A percentile compares a stretch with the other conserved stretches of the same genome.
These are phyloP conservation scores for Eleusine indica DNA, from an alignment of 176 grass and related monocot genomes.

Conservation along the genomic window DNA sequence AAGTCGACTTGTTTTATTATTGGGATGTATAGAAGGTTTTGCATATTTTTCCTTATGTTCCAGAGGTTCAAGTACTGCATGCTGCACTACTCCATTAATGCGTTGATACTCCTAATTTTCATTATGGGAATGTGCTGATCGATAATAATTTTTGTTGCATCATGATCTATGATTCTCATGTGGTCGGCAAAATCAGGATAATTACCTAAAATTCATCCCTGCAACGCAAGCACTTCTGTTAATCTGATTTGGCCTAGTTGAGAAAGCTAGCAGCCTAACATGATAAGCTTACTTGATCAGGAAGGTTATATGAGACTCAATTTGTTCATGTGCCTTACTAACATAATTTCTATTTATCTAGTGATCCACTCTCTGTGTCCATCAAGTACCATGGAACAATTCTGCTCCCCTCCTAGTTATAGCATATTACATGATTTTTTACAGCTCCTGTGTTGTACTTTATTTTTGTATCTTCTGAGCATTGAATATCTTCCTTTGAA, in stretches of 20 bases:
- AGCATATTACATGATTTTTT: neutral
- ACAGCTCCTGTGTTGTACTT: neutral
- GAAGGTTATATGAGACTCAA: neutral
- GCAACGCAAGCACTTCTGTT: neutral
- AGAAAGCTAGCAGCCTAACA: conserved; percentile 1
- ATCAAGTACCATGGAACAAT: neutral
- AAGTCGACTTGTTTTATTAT: conserved; percentile 15
- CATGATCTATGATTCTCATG: neutral
- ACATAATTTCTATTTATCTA: neutral
- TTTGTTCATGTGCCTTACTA: neutral
- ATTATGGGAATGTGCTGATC: neutral
- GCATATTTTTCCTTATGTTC: neutral
- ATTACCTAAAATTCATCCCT: neutral
- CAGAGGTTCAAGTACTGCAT: neutral
- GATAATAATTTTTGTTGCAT: conserved; percentile 8
- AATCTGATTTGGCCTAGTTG: neutral
- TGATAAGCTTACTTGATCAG: neutral
- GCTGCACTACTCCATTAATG: conserved; percentile 25
- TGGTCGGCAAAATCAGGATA: neutral
- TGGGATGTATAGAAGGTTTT: neutral
- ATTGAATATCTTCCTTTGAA: neutral
- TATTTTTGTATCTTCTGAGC: neutral
- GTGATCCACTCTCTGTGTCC: neutral
- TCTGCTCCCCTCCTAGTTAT: neutral
- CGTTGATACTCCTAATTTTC: neutral